Evolutionary conservation across 352 stramenopile species (phyloP), one percentile per base, ranked within the genome.

Genomic region (Globisporangium cystogenes): DNA sequence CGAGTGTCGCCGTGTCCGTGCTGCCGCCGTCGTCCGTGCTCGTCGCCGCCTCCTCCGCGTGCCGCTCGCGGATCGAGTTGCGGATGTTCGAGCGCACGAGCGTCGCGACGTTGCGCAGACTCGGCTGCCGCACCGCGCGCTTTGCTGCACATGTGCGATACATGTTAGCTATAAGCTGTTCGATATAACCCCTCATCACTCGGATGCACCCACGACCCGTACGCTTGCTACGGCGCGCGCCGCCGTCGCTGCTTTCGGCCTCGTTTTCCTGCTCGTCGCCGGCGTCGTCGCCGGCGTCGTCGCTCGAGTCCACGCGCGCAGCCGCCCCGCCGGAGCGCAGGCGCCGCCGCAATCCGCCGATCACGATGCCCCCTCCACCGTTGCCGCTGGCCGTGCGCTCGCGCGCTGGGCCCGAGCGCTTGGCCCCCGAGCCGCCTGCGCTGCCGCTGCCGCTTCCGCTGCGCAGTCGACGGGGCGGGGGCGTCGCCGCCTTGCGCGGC

Each of bases 61-160:
- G 39, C 16, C 50, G 42, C 20, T 62, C 39, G 16, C 49, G 44
- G 33, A 57, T 47, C 31, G 70, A 76, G 48, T 72, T 70, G 27
- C 77, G 62, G 26, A 90, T 60, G 58, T 80, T 82, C 39, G 77
- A 74, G 53, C 74, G 75, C 35, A 90, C 74, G 3, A 85, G 53
- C 10, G 71, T 65, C 58, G 79, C 79, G 52, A 87, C 78, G 47
- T 86, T 86, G 50, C 68, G 73, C 35, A 90, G 58, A 56, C 70
- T n/a, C n/a, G n/a, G n/a, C n/a, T n/a, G n/a, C n/a, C n/a, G n/a
- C n/a, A n/a, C n/a, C n/a, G n/a, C n/a, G n/a, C n/a, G n/a, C n/a
- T n/a, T n/a, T n/a, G n/a, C n/a, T n/a, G n/a, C n/a, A n/a, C n/a
- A n/a, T n/a, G n/a, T n/a, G n/a, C n/a, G n/a, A n/a, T n/a, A n/a